Conservation (phyloP, 169 alveolate genomes). For the Eimeria sp. region DNA sequence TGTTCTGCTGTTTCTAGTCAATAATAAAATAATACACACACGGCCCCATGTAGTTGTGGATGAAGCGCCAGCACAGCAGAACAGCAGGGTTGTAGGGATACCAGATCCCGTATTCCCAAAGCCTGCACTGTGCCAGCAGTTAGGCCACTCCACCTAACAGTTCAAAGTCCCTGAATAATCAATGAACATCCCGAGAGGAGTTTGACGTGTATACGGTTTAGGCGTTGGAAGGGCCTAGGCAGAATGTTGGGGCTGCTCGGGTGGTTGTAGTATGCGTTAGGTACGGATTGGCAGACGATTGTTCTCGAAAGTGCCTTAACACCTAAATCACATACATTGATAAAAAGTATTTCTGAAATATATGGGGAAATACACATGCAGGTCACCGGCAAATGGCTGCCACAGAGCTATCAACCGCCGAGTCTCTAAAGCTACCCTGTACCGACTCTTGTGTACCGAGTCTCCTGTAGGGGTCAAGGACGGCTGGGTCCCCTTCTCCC, state of each 20-base stretch:
- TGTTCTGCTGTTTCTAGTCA: neutral
- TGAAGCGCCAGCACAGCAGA: neutral
- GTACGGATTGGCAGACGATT: neutral
- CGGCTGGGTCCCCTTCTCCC: neutral
- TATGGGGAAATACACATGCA: neutral
- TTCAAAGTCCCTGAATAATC: neutral
- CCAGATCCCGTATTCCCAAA: neutral
- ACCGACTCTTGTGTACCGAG: neutral
- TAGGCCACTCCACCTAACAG: neutral
- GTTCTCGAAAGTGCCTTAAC: neutral
- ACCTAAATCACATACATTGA: neutral
- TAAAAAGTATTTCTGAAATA: neutral
- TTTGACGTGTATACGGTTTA: neutral
- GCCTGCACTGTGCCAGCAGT: neutral
- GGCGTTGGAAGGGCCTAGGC: neutral
- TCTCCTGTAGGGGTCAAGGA: neutral
- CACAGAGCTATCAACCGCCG: neutral
- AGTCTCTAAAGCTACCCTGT: neutral
- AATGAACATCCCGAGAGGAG: neutral
- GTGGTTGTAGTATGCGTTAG: neutral
- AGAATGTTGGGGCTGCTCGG: constrained; percentile 21
- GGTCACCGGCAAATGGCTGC: neutral
- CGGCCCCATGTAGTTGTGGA: neutral
- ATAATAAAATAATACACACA: neutral
- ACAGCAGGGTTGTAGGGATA: neutral